Percentiles rank a stretch among this genome's conserved stretches.
Conservation (phyloP, 2,329 filamentous ascomycete species). For the Stagonosporopsis rhizophila region DNA sequence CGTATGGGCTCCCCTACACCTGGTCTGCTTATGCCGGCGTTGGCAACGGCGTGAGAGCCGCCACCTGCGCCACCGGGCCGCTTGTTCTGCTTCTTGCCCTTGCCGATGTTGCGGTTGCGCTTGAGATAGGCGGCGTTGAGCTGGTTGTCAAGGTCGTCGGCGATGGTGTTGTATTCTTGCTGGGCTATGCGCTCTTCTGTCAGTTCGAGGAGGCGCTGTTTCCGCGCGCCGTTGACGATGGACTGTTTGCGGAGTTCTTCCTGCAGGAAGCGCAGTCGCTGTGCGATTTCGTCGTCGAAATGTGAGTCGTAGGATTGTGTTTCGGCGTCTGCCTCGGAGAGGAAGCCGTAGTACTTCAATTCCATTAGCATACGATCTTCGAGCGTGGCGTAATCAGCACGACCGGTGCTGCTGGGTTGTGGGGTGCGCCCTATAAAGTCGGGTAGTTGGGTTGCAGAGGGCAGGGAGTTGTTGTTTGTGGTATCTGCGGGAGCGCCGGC, state of each 20-base stretch:
- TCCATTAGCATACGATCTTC: constrained; percentile 93
- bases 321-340: constrained; percentile 73
- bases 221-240: constrained; percentile 88
- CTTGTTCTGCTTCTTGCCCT: constrained; percentile 87
- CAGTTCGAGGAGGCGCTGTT: constrained; percentile 83
- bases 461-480: constrained; percentile 52
- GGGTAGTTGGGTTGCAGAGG: constrained; percentile 79
- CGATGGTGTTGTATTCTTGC: constrained; percentile 96
- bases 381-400: constrained; percentile 83
- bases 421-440: constrained; percentile 85
- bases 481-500: constrained; percentile 39
- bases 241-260: constrained; percentile 81
- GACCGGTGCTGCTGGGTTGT: constrained; percentile 63
- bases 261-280: constrained; percentile 85
- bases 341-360: constrained; percentile 86
- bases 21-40: constrained; percentile 42
- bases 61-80: constrained; percentile 77
- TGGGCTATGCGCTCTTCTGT: constrained; percentile 93
- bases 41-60: constrained; percentile 64
- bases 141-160: constrained; percentile 93
- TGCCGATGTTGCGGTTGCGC: constrained; percentile 90
- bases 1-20: constrained; percentile 91
- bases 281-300: constrained; percentile 92
- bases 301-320: constrained; percentile 84
- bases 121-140: constrained; percentile 96